Percentiles rank a stretch among this genome's conserved stretches.
Conservation (phyloP, 2,329 filamentous ascomycete genomes). For the Colletotrichum sp. region DNA sequence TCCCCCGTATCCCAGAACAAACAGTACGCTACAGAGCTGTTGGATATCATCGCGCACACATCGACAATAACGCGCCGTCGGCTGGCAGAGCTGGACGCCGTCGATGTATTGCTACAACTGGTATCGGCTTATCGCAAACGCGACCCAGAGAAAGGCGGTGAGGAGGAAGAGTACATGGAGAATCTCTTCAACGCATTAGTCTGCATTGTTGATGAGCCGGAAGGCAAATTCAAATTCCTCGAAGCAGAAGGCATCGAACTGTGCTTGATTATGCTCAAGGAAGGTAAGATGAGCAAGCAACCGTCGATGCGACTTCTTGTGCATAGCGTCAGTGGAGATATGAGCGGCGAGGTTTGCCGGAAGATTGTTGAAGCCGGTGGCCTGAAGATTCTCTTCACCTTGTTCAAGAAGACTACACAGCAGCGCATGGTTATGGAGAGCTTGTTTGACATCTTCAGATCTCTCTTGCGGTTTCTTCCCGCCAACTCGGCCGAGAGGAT, state of each 20-base stretch:
- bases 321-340: conserved; percentile 67
- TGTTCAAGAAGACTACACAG: conserved; percentile 78
- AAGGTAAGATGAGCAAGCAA: conserved; percentile 82
- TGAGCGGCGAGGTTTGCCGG: conserved; percentile 70
- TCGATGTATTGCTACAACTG: conserved; percentile 83
- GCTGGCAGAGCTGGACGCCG: conserved; percentile 70
- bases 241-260: conserved; percentile 93
- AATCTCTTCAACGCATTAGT: conserved; percentile 90
- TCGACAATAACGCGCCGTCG: conserved; percentile 69
- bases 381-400: conserved; percentile 82
- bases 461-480: conserved; percentile 80
- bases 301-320: conserved; percentile 84
- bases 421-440: conserved; percentile 54
- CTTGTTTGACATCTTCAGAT: conserved; percentile 82
- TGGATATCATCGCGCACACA: conserved; percentile 86
- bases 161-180: conserved; percentile 94
- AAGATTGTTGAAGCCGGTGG: conserved; percentile 83
- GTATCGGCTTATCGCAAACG: conserved; percentile 84
- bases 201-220: conserved; percentile 76
- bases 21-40: conserved; percentile 90
- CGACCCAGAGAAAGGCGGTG: conserved; percentile 83
- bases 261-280: conserved; percentile 87
- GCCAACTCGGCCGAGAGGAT: conserved; percentile 81
- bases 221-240: conserved; percentile 81
- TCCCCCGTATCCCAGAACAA: conserved; percentile 82